Evolutionary conservation across 257 asterid species (phyloP).

Genomic region (Nicotiana benthamiana): DNA sequence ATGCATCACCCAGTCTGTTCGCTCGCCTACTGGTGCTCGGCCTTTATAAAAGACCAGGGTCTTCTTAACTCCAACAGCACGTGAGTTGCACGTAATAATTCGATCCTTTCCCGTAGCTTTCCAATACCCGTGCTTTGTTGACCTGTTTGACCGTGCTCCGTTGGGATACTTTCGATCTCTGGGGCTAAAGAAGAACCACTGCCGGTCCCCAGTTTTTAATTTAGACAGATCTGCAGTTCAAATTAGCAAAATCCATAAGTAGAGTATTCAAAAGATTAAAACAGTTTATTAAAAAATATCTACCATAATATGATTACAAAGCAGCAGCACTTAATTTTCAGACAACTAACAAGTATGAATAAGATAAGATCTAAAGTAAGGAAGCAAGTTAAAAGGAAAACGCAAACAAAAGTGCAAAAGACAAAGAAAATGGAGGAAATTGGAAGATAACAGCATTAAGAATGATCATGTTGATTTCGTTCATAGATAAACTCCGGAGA

Average conservation of each 20-base stretch:
- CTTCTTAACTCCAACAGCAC: slow-evolving; percentile 17
- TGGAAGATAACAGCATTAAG: neutral
- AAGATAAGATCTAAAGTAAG: neutral
- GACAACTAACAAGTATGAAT: neutral
- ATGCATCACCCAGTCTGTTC: slow-evolving; percentile 24
- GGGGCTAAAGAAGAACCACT: slow-evolving; percentile 22
- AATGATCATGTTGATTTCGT: neutral
- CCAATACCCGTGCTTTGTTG: slow-evolving; percentile 13
- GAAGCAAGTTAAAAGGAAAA: neutral
- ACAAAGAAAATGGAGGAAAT: neutral
- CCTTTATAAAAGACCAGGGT: slow-evolving; percentile 17
- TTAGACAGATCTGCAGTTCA: slow-evolving; percentile 65
- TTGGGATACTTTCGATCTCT: slow-evolving; percentile 16
- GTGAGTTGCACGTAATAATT: slow-evolving; percentile 7
- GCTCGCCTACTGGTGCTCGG: slow-evolving; percentile 13
- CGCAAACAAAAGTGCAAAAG: neutral
- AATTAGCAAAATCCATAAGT: neutral
- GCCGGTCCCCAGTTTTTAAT: slow-evolving; percentile 46
- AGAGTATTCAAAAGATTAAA: neutral
- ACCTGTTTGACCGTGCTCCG: slow-evolving; percentile 9
- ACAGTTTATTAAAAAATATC: neutral
- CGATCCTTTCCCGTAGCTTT: slow-evolving; percentile 16
- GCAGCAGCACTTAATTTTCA: neutral
- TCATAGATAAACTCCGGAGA: neutral
- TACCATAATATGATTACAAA: neutral